Base-by-base conservation (phyloP, 768 basidiomycete species). In the Russula earlei region DNA sequence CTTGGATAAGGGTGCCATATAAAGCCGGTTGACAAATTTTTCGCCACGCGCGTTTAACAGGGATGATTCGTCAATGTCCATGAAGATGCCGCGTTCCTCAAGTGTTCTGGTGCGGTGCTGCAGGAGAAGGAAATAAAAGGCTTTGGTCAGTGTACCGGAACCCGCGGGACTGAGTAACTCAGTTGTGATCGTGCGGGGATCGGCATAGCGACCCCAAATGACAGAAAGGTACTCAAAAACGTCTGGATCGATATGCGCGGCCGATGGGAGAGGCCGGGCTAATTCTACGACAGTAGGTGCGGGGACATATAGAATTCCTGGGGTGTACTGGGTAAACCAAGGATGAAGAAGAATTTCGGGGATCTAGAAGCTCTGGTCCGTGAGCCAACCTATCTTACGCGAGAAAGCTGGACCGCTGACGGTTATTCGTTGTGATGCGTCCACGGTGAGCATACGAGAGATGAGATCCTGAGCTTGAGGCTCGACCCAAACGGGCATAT, bases 381-480 rank as follows among this genome's bases (percentile, higher is more conserved):
- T 52, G 34, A 52, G 33, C 15, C 11, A 19, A 41, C 11, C 25
- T 6, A 29, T 29, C 19, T 14, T 17, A 11, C 20, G 11, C 10
- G 38, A 46, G 11, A 11, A 43, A 17, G 36, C 27, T 17, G 34
- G n/a, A 37, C 20, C 8, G 69, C 81, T 51, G 64, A 94, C 94
- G 33, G 84, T 84, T 59, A 96, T 93, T 20, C 94, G 75, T 66
- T 77, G 74, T 50, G 77, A 75, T 10, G 87, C 86, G 59, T 97
- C 86, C 12, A 94, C 87, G 25, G 91, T 81, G 33, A 98, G 78
- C 92, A 98, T 97, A 24, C 84, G 80, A 29, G 77, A 71, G 38
- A 98, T 74, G 20, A 98, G 76, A 67, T 98, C 87, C 67, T 81
- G 82, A 1, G 92, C 93, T 55, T 85, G 76, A n/a, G 83, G 78